Conservation (phyloP, 2,329 filamentous ascomycete genomes). For the Botrytis elliptica region DNA sequence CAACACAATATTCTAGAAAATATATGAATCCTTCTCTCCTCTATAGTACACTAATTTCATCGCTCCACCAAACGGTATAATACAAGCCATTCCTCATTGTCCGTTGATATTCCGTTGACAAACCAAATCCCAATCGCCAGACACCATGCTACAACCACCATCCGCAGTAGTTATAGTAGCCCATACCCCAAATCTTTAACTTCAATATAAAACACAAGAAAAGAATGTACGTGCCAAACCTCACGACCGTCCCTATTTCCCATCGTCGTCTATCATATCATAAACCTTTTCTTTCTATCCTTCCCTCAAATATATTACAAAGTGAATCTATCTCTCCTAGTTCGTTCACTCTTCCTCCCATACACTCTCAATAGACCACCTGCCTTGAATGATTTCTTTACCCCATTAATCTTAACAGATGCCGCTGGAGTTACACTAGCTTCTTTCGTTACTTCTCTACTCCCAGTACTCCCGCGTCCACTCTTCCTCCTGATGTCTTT, state of each 20-base stretch:
- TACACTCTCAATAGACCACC: constrained; percentile 5
- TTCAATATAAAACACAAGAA: constrained; percentile 7
- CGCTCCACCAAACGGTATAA: neutral
- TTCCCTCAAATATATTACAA: constrained; percentile 17
- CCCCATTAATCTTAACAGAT: neutral
- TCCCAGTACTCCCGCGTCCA: constrained; percentile 28
- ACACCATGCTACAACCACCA: neutral
- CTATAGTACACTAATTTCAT: neutral
- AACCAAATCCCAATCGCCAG: neutral
- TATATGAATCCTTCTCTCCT: neutral
- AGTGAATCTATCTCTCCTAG: constrained; percentile 14
- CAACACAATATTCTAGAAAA: neutral
- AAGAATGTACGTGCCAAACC: neutral
- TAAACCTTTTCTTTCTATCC: constrained; percentile 4
- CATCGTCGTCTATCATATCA: constrained; percentile 12
- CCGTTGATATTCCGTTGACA: neutral
- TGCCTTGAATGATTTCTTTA: constrained; percentile 11
- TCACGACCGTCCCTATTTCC: neutral
- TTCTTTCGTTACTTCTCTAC: constrained; percentile 30
- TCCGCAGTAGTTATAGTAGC: neutral
- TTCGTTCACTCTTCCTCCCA: neutral
- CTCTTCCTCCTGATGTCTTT: constrained; percentile 29
- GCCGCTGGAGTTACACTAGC: constrained; percentile 23
- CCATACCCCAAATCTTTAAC: neutral
- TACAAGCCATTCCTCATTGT: constrained; percentile 1